Evolutionary conservation across 108 stramenopile genomes (phyloP).

Genomic region (Cyclotella distinguenda): DNA sequence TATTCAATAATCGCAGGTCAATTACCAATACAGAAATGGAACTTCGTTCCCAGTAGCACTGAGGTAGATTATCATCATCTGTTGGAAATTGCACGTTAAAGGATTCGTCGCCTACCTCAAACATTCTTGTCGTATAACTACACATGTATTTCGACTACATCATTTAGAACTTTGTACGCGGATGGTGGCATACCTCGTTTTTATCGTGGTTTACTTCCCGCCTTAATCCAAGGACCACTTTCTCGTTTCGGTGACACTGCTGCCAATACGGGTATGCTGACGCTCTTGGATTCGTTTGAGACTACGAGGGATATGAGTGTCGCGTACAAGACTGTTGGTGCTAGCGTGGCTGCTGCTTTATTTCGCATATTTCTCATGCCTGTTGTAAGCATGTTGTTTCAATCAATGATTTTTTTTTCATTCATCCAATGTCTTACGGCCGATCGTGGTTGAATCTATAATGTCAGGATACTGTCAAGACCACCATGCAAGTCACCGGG

Average conservation of each 20-base stretch:
- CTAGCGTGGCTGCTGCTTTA: conserved; percentile 80
- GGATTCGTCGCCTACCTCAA: neutral
- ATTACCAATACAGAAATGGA: conserved; percentile 99
- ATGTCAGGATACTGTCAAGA: conserved; percentile 72
- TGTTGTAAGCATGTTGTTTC: conserved; percentile 66
- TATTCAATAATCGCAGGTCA: conserved; percentile 60
- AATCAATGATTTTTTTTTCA: neutral
- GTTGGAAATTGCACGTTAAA: too few relatives aligned
- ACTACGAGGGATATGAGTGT: conserved; percentile 84
- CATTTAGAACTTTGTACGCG: conserved; percentile 77
- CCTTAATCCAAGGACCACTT: conserved; percentile 91
- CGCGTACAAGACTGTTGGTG: conserved; percentile 86
- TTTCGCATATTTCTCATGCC: conserved; percentile 98
- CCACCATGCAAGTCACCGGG: conserved; percentile 97
- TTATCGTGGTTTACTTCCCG: conserved; percentile 92
- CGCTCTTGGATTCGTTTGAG: conserved; percentile 81
- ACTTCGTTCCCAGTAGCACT: conserved; percentile 87
- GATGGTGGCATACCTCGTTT: conserved; percentile 97
- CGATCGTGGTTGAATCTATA: neutral
- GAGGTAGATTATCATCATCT: neutral
- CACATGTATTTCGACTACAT: neutral
- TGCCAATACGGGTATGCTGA: conserved; percentile 93
- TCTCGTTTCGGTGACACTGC: conserved; percentile 98
- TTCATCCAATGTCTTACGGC: neutral
- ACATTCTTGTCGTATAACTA: neutral